Base-by-base conservation (phyloP, 306 rosid genomes). In the Biancaea sappan region DNA sequence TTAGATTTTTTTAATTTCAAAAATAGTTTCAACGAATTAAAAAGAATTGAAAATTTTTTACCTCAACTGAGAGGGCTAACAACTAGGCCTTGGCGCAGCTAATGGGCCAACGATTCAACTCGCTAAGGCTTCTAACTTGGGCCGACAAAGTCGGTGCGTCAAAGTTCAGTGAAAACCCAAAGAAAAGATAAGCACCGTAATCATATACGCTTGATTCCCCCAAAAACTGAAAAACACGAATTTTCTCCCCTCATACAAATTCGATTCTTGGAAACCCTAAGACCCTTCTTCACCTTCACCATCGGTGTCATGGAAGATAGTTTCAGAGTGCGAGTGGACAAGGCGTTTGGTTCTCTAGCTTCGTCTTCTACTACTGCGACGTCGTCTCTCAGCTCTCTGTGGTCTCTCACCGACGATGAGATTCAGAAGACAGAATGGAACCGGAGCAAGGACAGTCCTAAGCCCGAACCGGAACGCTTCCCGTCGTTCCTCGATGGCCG, bases 341-440 rank as follows among this genome's bases (percentile, higher is more conserved):
- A 74, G 66, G 72, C 78, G 15, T 89, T 89, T 54, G 88, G 91
- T 29, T 76, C 86, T 19, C 67, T 89, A 0, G 80, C 57, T 0
- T 40, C 87, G n/a, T 35, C 68, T 62, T 62, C 68, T 34, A n/a
- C 46, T 8, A 32, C 46, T 60, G 46, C 16, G 16, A 46, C 68
- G 16, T 67, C 88, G 10, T 62, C 87, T 37, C 74, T 80, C 16
- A 57, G 71, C 80, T 88, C 98, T 62, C 76, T 88, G 0, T 94
- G 99, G 99, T 87, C 88, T 71, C 96, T 94, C 35, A 81, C 95
- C 9, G 87, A 87, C 77, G 95, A 80, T 12, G 97, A 94, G 59
- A 83, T 90, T 86, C 79, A 81, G 26, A 57, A 79, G 72, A 59
- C 31, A 9, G 87, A 82, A 41, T 74, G 92, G 91, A 76, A 50